These are phyloP conservation scores for Aspergillus sp. DNA, from an alignment of 2,329 filamentous ascomycete genomes.

Conservation along the genomic window DNA sequence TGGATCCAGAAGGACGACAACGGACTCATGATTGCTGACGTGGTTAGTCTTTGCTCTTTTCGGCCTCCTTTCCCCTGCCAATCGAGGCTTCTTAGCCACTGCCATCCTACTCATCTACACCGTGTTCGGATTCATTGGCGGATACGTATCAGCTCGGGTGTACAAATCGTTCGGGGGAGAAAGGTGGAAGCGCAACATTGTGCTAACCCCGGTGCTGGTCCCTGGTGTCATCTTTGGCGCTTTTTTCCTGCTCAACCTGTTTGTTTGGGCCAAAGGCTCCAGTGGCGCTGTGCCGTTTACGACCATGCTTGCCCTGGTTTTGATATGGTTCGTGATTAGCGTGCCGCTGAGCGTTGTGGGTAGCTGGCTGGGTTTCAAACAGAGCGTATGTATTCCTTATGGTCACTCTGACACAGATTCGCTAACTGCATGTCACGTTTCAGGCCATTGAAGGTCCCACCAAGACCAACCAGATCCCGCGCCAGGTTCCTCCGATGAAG, in stretches of 20 bases:
- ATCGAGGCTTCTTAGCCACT: slow-evolving; percentile 85
- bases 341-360: slow-evolving; percentile 83
- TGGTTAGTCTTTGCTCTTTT: slow-evolving; percentile 68
- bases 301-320: slow-evolving; percentile 88
- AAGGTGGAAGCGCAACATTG: slow-evolving; percentile 89
- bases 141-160: slow-evolving; percentile 78
- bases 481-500: slow-evolving; percentile 79
- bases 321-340: slow-evolving; percentile 95
- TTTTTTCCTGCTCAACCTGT: slow-evolving; percentile 93
- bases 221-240: slow-evolving; percentile 75
- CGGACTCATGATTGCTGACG: slow-evolving; percentile 5
- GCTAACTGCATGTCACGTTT: slow-evolving; percentile 5
- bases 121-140: slow-evolving; percentile 82
- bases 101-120: slow-evolving; percentile 93
- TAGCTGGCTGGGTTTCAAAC: slow-evolving; percentile 87
- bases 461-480: slow-evolving; percentile 93
- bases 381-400: slow-evolving; percentile 37
- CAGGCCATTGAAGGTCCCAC: slow-evolving; percentile 67
- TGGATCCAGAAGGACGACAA: neutral
- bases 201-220: slow-evolving; percentile 74
- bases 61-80: slow-evolving; percentile 90
- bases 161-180: slow-evolving; percentile 94
- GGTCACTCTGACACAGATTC: neutral
- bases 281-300: slow-evolving; percentile 92
- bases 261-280: slow-evolving; percentile 87